phyloP scores from a whole-genome alignment of 495 filamentous ascomycete genomes.

The Extremus antarcticus region DNA sequence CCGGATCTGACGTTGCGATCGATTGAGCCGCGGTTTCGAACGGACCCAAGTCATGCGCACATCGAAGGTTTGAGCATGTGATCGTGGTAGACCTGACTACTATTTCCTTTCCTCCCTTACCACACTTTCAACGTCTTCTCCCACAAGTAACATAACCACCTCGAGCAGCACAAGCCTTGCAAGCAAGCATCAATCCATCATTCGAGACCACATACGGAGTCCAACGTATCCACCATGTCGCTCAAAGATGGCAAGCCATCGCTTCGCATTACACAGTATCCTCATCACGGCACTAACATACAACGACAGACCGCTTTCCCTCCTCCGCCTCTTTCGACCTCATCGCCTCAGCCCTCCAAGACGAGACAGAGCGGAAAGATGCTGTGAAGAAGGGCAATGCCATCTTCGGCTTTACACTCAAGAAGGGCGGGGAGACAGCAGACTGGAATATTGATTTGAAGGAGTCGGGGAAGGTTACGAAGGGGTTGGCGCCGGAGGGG shows the following conservation, averaged over 20 bases:
- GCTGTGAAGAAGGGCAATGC: slow-evolving; percentile 71
- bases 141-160: no score
- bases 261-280: slow-evolving; percentile 1
- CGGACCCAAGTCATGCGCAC: neutral
- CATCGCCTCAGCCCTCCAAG: slow-evolving; percentile 65
- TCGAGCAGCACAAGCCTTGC: no score
- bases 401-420: slow-evolving; percentile 83
- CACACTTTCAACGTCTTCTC: no score
- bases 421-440: slow-evolving; percentile 60
- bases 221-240: slow-evolving; percentile 51
- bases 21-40: slow-evolving; percentile 3
- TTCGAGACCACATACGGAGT: neutral
- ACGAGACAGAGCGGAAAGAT: slow-evolving; percentile 67
- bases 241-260: slow-evolving; percentile 61
- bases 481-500: slow-evolving; percentile 55
- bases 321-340: slow-evolving; percentile 83
- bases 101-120: no score
- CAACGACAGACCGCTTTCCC: slow-evolving; percentile 63
- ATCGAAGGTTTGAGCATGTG: neutral
- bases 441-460: slow-evolving; percentile 96
- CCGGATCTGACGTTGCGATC: neutral
- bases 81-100: no score
- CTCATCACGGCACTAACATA: neutral
- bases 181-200: neutral
- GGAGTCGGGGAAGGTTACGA: slow-evolving; percentile 69